Percentiles rank a stretch among this genome's conserved stretches.
phyloP scores from a whole-genome alignment of 208 protist species.

The Crithidia bombi region DNA sequence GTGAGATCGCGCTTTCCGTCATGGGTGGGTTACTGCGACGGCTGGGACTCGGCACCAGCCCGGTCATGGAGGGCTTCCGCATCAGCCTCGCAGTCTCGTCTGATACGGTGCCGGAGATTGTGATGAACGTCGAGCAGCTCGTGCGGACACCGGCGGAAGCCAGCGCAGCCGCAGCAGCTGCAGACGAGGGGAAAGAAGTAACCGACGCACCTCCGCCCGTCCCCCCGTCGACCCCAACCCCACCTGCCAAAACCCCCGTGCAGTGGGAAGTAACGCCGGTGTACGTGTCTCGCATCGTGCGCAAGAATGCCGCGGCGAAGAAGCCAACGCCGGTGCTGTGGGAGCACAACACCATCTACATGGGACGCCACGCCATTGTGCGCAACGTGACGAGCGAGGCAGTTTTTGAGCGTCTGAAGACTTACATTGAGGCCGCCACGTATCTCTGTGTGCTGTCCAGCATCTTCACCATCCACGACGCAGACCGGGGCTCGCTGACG shows the following conservation, averaged over 20 bases:
- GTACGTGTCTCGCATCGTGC: constrained; percentile 45
- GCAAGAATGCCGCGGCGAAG: constrained; percentile 26
- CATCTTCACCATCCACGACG: constrained; percentile 41
- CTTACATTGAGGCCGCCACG: constrained; percentile 61
- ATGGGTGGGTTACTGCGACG: constrained; percentile 50
- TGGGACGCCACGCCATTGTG: constrained; percentile 44
- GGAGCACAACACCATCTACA: constrained; percentile 38
- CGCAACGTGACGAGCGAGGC: constrained; percentile 31
- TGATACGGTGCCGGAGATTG: constrained; percentile 13
- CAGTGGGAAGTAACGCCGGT: constrained; percentile 38
- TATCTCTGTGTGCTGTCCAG: constrained; percentile 59
- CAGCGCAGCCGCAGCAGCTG: not conserved
- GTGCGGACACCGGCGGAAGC: constrained; percentile 2
- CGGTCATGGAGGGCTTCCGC: constrained; percentile 38
- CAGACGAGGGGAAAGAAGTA: not conserved
- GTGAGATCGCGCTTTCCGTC: constrained; percentile 56
- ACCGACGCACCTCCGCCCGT: not conserved
- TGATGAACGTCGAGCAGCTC: constrained; percentile 30
- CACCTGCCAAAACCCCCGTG: not conserved
- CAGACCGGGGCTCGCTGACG: constrained; percentile 14
- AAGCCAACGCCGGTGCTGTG: constrained; percentile 36
- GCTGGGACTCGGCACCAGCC: constrained; percentile 60
- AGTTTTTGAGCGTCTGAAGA: constrained; percentile 57
- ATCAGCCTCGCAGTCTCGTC: constrained; percentile 34
- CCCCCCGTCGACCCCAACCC: not conserved